Evolutionary conservation across 495 filamentous ascomycete genomes (phyloP).

Genomic region (Hypomontagnella submonticulosa): DNA sequence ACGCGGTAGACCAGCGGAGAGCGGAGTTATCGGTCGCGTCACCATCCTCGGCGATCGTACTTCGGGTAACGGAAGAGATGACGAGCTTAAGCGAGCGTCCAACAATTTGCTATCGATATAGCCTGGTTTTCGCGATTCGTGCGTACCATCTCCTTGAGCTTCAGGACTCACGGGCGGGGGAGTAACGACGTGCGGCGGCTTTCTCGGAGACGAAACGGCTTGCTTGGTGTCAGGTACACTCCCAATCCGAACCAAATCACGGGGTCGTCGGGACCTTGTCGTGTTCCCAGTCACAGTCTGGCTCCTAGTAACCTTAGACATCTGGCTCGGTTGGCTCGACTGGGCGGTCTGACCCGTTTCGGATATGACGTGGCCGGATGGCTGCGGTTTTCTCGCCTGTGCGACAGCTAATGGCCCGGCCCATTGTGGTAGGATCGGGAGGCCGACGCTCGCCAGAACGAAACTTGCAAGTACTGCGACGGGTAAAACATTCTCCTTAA

Average conservation of each 20-base stretch:
- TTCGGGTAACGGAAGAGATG: conserved; percentile 72
- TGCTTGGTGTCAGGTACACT: conserved; percentile 53
- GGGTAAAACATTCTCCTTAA: conserved; percentile 78
- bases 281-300: conserved; percentile 67
- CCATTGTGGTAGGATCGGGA: conserved; percentile 64
- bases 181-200: conserved; percentile 38
- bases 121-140: conserved; percentile 41
- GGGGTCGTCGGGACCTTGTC: conserved; percentile 58
- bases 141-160: conserved; percentile 24
- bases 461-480: conserved; percentile 78
- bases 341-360: conserved; percentile 60
- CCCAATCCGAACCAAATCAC: conserved; percentile 55
- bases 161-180: conserved; percentile 37
- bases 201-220: conserved; percentile 45
- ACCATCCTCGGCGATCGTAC: conserved; percentile 59
- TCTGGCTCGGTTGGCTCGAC: conserved; percentile 42
- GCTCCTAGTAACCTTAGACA: conserved; percentile 65
- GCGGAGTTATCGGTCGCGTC: conserved; percentile 60
- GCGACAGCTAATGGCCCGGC: conserved; percentile 78
- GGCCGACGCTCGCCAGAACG: conserved; percentile 70
- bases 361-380: conserved; percentile 63
- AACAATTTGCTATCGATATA: conserved; percentile 57
- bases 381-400: conserved; percentile 74
- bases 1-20: conserved; percentile 61
- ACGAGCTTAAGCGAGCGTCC: conserved; percentile 68